These are phyloP conservation scores for Prunus davidiana DNA, from an alignment of 306 rosid genomes.

Conservation along the genomic window DNA sequence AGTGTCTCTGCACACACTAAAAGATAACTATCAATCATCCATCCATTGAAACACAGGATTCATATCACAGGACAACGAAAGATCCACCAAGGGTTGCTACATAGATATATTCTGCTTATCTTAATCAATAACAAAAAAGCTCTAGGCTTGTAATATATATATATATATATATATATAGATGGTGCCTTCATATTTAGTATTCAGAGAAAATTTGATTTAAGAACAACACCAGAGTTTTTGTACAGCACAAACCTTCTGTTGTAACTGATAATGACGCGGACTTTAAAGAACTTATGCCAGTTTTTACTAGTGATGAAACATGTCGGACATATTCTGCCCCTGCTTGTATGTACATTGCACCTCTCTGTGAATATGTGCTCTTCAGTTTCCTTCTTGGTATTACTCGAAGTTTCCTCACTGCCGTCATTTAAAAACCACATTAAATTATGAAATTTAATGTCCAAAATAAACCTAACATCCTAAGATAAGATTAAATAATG, in stretches of 20 bases:
- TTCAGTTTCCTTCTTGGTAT: slow-evolving; percentile 74
- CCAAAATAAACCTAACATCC: not conserved
- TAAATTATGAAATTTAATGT: not conserved
- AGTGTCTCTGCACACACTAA: slow-evolving; percentile 64
- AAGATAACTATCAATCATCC: slow-evolving; percentile 12
- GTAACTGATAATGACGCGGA: slow-evolving; percentile 40
- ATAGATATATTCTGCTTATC: not conserved
- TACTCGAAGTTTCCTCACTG: slow-evolving; percentile 81
- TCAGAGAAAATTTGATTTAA: not conserved
- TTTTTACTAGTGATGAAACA: slow-evolving; percentile 73
- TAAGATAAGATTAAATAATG: not conserved
- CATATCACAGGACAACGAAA: not conserved
- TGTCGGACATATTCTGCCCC: slow-evolving; percentile 75
- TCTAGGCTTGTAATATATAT: not conserved
- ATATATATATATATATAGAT: not conserved
- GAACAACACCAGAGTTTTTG: not conserved
- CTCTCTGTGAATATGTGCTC: slow-evolving; percentile 67
- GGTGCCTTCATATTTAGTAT: not conserved
- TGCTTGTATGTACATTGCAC: slow-evolving; percentile 71
- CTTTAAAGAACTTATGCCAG: slow-evolving; percentile 66
- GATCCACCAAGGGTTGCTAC: not conserved
- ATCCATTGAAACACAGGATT: not conserved
- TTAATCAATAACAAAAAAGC: not conserved
- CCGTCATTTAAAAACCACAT: slow-evolving; percentile 26
- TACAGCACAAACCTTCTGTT: slow-evolving; percentile 59